Evolutionary conservation across 2,329 filamentous ascomycete species (phyloP), one percentile per base, ranked within the genome.

Genomic region (Fusarium sp.): DNA sequence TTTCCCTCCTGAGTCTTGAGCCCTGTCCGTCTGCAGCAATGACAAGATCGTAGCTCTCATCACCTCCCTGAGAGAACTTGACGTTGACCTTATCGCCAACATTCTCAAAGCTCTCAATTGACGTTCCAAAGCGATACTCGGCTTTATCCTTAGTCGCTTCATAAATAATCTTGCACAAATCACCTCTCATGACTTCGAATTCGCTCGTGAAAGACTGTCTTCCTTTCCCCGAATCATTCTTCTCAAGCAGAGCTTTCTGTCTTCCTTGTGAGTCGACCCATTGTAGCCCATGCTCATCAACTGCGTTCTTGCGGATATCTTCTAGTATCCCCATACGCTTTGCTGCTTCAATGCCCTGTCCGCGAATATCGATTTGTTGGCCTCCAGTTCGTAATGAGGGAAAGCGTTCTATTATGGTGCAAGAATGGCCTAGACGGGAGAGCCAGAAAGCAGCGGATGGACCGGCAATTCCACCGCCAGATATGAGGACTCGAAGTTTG

Each of bases 141-240:
- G 47, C 41, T 6, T 58, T 70, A 14, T 75, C 67, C 12, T 75
- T 66, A 24, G 78, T 80, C 20, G 69, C 76, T 1, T 86, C 80
- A 69, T 85, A 84, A 2, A 90, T 74, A 4, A 89, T 78, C 13
- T 78, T 76, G 6, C 83, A 82, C n/a, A 90, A 72, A 55, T 88
- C 85, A 1, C 85, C 87, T 11, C 88, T 80, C 81, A 90, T 85
- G 51, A 90, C 85, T 77, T 90, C 88, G 63, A 82, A 88, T 59
- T 90, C 88, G 62, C 82, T 84, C 1, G 84, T 86, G 27, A 87
- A 75, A 11, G 77, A 78, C 71, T 86, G 84, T 32, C 69, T 72
- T 0, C 83, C 82, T 55, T 80, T 77, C 6, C 82, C 83, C 0
- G 82, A 64, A 25, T 70, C 54, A 76, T 67, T 83, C 82, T 34